Conservation (phyloP, 257 asterid genomes). For the Jaltomata sinuosa region DNA sequence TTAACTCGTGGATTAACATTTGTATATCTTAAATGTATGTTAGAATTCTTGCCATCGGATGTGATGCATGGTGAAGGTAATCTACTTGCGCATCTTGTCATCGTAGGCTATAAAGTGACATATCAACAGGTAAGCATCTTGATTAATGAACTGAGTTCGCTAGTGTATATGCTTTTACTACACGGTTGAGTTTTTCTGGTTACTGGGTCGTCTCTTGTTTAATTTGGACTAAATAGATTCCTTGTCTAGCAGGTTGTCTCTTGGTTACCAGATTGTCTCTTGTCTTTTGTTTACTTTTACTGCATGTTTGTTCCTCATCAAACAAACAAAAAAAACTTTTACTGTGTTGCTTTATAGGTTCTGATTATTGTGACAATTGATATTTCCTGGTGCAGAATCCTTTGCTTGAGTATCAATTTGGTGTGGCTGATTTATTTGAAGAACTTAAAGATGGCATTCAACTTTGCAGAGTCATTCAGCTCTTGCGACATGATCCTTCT, state of each 20-base stretch:
- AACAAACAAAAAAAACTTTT: not conserved
- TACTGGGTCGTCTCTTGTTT: not conserved
- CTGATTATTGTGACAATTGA: not conserved
- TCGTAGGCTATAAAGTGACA: slow-evolving; percentile 75
- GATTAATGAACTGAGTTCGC: not conserved
- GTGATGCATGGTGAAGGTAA: slow-evolving; percentile 99
- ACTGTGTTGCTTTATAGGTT: not conserved
- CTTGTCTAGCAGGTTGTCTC: not conserved
- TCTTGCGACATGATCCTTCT: slow-evolving; percentile 66
- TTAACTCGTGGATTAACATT: slow-evolving; percentile 2
- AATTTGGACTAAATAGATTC: not conserved
- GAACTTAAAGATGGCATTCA: slow-evolving; percentile 81
- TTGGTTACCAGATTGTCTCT: not conserved
- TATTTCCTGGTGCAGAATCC: slow-evolving; percentile 47
- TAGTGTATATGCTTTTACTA: not conserved
- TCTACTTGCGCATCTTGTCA: slow-evolving; percentile 73
- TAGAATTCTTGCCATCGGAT: slow-evolving; percentile 78
- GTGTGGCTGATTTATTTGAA: slow-evolving; percentile 55
- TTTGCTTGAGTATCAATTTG: slow-evolving; percentile 63
- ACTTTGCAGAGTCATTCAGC: slow-evolving; percentile 80
- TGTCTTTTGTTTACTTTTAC: not conserved
- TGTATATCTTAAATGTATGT: slow-evolving; percentile 6
- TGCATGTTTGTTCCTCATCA: not conserved
- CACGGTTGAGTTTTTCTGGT: not conserved
- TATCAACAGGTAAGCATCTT: slow-evolving; percentile 70